Base-by-base conservation (phyloP, 2,329 filamentous ascomycete genomes). In the Phoma sp. region DNA sequence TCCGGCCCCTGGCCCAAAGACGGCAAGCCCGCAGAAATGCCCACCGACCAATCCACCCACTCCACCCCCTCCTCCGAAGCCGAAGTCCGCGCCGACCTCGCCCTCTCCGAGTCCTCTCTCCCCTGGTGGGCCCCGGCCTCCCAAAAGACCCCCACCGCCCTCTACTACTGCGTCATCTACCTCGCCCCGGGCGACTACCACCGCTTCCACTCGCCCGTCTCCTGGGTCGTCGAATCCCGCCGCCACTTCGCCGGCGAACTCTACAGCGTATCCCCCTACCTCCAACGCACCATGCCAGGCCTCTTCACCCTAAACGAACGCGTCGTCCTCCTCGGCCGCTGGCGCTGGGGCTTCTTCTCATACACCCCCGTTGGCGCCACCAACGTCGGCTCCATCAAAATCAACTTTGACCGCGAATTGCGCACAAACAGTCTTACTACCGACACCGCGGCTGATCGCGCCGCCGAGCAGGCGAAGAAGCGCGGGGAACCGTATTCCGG, bases 161-260 rank as follows among this genome's bases (percentile, higher is more conserved):
- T 99, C 7, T 96, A 96, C 80, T 99, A 98, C 76, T 90, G 83
- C 57, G 96, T 99, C 59, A 87, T 99, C 69, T 99, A 99, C 77
- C 86, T 99, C 36, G 95, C 96, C 0, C 95, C 95, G 0, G 95
- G 95, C 42, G 96, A 99, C 79, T 99, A 99, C 78, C 95, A 99
- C 78, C 91, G 93, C 61, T 99, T 98, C 81, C 96, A 99, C 79
- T 96, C 91, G 1, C 95, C 95, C 0, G 88, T 92, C 2, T 90
- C 91, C 65, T 99, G 95, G 95, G 92, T 99, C 14, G 95, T 95
- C 28, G 91, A 97, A 76, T 88, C 88, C 61, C 87, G 96, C 36
- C 90, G 95, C n/a, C 95, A 99, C 78, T 99, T 99, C 72, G 93
- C 95, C 0, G 95, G 95, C 53, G 96, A 99, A 76, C 83, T 99